phyloP scores from a whole-genome alignment of 2,329 filamentous ascomycete genomes.

The Chrysoporthe austroafricana region DNA sequence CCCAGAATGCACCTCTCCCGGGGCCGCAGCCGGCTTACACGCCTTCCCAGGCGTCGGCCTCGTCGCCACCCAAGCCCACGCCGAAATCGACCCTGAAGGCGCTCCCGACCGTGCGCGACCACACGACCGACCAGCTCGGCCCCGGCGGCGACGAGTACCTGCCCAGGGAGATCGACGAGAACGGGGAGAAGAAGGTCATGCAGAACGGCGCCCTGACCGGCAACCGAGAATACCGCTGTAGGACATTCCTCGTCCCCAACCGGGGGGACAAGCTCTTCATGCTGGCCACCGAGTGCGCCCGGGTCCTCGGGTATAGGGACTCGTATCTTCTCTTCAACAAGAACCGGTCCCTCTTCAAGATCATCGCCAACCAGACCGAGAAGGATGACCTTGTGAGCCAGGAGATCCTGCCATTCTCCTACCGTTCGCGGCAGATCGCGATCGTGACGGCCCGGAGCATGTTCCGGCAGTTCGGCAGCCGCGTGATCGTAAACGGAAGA shows the following conservation, averaged over 20 bases:
- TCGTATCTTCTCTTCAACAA: slow-evolving; percentile 99
- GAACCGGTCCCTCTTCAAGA: slow-evolving; percentile 94
- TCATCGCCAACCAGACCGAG: slow-evolving; percentile 92
- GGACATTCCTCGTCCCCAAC: slow-evolving; percentile 91
- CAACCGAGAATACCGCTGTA: slow-evolving; percentile 85
- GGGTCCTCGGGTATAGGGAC: slow-evolving; percentile 91
- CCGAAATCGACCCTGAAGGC: slow-evolving; percentile 90
- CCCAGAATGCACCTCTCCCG: slow-evolving; percentile 34
- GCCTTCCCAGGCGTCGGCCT: slow-evolving; percentile 52
- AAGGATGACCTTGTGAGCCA: slow-evolving; percentile 96
- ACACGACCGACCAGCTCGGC: slow-evolving; percentile 94
- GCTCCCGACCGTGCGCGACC: slow-evolving; percentile 91
- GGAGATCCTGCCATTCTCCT: slow-evolving; percentile 95
- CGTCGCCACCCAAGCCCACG: slow-evolving; percentile 74
- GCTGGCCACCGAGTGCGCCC: slow-evolving; percentile 95
- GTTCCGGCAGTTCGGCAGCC: slow-evolving; percentile 97
- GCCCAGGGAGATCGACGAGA: slow-evolving; percentile 88
- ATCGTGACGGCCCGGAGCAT: slow-evolving; percentile 97
- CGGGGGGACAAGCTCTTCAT: slow-evolving; percentile 95
- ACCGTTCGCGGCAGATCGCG: slow-evolving; percentile 96
- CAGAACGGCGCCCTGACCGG: slow-evolving; percentile 80
- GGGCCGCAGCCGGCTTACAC: slow-evolving; percentile 40
- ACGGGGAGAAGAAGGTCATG: slow-evolving; percentile 92
- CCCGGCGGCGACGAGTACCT: slow-evolving; percentile 92
- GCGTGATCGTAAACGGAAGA: slow-evolving; percentile 86